Percentiles rank a stretch among this genome's conserved stretches.
Conservation (phyloP, 2,329 filamentous ascomycete genomes). For the Alternaria metachromatica region DNA sequence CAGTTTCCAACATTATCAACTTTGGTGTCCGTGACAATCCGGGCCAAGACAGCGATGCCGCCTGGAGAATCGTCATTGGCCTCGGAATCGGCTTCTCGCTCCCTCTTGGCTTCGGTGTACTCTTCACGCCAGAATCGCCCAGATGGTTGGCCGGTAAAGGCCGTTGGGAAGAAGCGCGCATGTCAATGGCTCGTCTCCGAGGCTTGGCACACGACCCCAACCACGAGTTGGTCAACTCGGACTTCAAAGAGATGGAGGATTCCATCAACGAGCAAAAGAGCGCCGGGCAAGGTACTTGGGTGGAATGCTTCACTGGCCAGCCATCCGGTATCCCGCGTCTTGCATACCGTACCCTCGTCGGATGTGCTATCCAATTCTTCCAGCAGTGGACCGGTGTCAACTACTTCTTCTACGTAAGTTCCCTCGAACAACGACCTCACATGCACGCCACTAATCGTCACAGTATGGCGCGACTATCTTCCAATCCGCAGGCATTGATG, state of each 20-base stretch:
- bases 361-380: conserved; percentile 38
- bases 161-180: conserved; percentile 58
- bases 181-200: conserved; percentile 61
- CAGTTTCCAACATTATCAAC: conserved; percentile 41
- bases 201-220: conserved; percentile 58
- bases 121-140: conserved; percentile 40
- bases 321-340: conserved; percentile 51
- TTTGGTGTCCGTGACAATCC: conserved; percentile 52
- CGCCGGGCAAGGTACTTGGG: conserved; percentile 38
- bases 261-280: conserved; percentile 37
- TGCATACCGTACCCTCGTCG: conserved; percentile 41
- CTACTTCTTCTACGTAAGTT: conserved; percentile 56
- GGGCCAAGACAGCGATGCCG: conserved; percentile 45
- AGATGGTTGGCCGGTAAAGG: conserved; percentile 57
- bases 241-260: conserved; percentile 54
- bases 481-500: conserved; percentile 67
- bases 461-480: conserved; percentile 72
- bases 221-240: conserved; percentile 57
- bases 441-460: conserved; percentile 46
- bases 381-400: conserved; percentile 55
- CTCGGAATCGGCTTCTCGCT: conserved; percentile 42
- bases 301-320: conserved; percentile 41
- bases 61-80: conserved; percentile 45
- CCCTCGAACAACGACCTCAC: background rate
- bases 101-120: conserved; percentile 38